Base-by-base conservation (phyloP, 2,329 filamentous ascomycete genomes). In the Ceratocystis colombiana region DNA sequence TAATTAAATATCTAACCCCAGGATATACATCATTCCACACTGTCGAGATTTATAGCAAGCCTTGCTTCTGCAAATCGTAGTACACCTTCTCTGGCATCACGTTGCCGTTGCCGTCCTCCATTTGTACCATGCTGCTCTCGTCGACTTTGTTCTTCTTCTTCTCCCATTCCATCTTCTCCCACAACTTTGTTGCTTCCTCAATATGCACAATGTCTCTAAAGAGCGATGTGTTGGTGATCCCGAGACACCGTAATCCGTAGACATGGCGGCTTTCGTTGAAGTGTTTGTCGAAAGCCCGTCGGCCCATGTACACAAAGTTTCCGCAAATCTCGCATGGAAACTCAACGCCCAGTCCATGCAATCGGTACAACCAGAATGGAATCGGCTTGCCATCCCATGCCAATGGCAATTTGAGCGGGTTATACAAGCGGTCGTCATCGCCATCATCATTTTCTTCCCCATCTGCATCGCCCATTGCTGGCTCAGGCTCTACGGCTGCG, bases 11-110 rank as follows among this genome's bases (percentile, higher is more conserved):
- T n/a, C 25, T 33, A 65, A 63, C 50, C 59, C 33, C 20, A 63
- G 5, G 10, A 62, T 30, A 59, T 61, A 63, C 44, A 53, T 64
- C 48, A 67, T 48, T 53, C 68, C 30, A 67, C 10, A 20, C 45
- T 15, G 53, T n/a, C 37, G 3, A 15, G 12, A 28, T 55, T 76
- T 80, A 94, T 70, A 95, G 77, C 73, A 96, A 79, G 44, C 93
- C 93, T 74, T 96, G 90, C 78, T 95, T 96, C 76, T 90, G 88
- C 76, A 97, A 77, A 81, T 99, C 94, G 70, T 92, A 87, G 75
- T 96, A 99, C 65, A 99, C 93, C 81, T 96, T 96, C 78, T 96
- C 91, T 0, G 95, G 94, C 94, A 99, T 99, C 67, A 99, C 94
- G 72, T 99, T 97, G 61, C 94, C 94, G 74, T 96, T 89, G 0